Percentiles rank a stretch among this genome's conserved stretches.
Conservation (phyloP, 208 protist genomes). For the Leishmania aethiopica region DNA sequence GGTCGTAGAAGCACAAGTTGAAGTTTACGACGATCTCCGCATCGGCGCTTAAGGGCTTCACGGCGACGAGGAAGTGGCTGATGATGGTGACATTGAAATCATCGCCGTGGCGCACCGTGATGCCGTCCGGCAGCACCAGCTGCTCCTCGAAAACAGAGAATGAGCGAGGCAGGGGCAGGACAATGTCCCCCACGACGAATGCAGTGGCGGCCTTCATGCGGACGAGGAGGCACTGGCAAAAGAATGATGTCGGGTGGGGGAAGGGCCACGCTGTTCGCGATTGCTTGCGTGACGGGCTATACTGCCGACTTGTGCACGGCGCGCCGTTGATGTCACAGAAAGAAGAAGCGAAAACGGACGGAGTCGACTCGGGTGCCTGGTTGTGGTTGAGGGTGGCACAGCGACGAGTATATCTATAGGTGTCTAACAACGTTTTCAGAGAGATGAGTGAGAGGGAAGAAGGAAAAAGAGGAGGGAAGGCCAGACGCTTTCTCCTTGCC, state of each 20-base stretch:
- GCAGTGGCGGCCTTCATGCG: slow-evolving; percentile 51
- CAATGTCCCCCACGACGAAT: slow-evolving; percentile 62
- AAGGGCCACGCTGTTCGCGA: background rate
- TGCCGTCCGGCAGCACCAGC: slow-evolving; percentile 57
- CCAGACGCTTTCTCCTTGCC: background rate
- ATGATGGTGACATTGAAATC: slow-evolving; percentile 81
- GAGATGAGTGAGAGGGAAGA: background rate
- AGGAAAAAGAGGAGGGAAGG: background rate
- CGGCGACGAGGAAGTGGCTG: slow-evolving; percentile 76
- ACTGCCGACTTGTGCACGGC: background rate
- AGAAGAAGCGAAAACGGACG: background rate
- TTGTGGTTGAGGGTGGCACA: background rate
- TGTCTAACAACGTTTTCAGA: background rate
- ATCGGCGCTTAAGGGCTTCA: slow-evolving; percentile 38
- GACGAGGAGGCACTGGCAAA: background rate
- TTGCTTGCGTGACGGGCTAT: background rate
- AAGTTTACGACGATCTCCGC: slow-evolving; percentile 66
- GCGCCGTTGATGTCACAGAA: background rate
- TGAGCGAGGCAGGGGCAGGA: slow-evolving; percentile 52
- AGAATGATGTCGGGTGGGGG: background rate
- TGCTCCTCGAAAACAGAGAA: slow-evolving; percentile 41
- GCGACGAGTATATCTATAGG: background rate
- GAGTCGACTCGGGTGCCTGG: background rate
- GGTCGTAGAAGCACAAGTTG: slow-evolving; percentile 73
- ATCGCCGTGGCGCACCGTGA: slow-evolving; percentile 42